Evolutionary conservation across 768 basidiomycete species (phyloP), one percentile per base, ranked within the genome.

Genomic region (Leucogyrophana mollusca): DNA sequence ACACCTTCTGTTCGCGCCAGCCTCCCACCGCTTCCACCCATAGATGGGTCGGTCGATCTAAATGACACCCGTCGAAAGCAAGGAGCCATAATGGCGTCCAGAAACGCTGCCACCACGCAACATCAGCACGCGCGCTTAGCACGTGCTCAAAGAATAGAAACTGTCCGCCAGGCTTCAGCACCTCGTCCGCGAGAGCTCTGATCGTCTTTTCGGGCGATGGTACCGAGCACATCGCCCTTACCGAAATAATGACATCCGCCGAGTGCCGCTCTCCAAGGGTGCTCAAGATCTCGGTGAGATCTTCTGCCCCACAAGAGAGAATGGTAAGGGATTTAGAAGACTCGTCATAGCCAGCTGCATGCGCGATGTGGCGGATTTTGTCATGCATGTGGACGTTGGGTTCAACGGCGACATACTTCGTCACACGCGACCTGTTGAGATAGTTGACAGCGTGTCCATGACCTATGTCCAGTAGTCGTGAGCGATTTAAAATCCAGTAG

Each of bases 71-170:
- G 53, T 80, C 84, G 45, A 84, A 80, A 2, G 67, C 62, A 1
- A 71, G 34, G 4, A 58, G 57, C 88, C 88, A 90, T 4, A 88
- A 4, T 0, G 87, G 87, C 2, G 83, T 73, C 87, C 86, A 89
- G 41, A 86, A 73, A 0, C 69, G 50, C 61, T 90, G 88, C 85
- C 86, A 89, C 78, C 80, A 78, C 7, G 77, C 76, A 3, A 87
- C 76, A 50, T 83, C 79, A 4, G 55, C 43, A 0, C 64, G 60
- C 1, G 69, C 74, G 52, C 74, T 84, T 42, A 72, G 63, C 9
- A 90, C 84, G 50, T 90, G 88, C 60, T 90, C 88, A 49, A 79
- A 82, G 55, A 82, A 82, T 13, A 90, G 67, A 0, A 90, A 45
- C 41, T 75, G 70, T 0, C 88, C 88, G 0, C 85, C 83, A 0